Evolutionary conservation across 225 moss, liverwort and hornwort genomes (phyloP).

Genomic region (Physcomitrellopsis africana): DNA sequence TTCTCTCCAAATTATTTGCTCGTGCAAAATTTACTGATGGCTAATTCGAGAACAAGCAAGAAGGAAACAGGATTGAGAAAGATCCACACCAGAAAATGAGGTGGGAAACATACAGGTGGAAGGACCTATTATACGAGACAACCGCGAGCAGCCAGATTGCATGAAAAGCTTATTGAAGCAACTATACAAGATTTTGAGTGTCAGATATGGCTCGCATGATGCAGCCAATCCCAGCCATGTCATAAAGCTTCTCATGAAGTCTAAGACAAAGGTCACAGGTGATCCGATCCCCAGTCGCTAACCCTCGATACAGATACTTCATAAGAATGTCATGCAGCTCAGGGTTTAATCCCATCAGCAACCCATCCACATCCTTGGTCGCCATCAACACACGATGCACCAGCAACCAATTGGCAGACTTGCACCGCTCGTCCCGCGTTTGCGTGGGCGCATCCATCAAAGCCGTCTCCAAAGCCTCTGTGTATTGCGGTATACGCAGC

Average conservation of each 20-base stretch:
- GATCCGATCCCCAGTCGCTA: constrained; percentile 91
- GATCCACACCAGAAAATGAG: background rate
- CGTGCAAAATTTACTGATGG: background rate
- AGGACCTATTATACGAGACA: constrained; percentile 7
- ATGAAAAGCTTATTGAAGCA: background rate
- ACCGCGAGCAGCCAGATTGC: constrained; percentile 20
- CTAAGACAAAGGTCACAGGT: constrained; percentile 90
- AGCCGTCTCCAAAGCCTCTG: constrained; percentile 81
- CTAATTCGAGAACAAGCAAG: background rate
- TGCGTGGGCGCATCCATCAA: constrained; percentile 82
- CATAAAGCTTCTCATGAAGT: constrained; percentile 81
- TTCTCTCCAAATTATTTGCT: background rate
- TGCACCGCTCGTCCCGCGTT: constrained; percentile 93
- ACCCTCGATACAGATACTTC: constrained; percentile 96
- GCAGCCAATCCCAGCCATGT: constrained; percentile 91
- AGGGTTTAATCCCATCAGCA: constrained; percentile 72
- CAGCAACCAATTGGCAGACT: constrained; percentile 93
- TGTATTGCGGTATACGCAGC: constrained; percentile 73
- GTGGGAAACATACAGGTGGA: constrained; percentile 19
- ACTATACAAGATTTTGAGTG: constrained; percentile 77
- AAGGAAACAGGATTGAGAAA: background rate
- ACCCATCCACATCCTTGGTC: constrained; percentile 81
- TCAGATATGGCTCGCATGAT: constrained; percentile 93
- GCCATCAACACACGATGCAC: constrained; percentile 98
- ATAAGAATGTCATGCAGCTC: constrained; percentile 87